Evolutionary conservation across 768 basidiomycete species (phyloP).

Genomic region (Trichaptum fuscoviolaceum): DNA sequence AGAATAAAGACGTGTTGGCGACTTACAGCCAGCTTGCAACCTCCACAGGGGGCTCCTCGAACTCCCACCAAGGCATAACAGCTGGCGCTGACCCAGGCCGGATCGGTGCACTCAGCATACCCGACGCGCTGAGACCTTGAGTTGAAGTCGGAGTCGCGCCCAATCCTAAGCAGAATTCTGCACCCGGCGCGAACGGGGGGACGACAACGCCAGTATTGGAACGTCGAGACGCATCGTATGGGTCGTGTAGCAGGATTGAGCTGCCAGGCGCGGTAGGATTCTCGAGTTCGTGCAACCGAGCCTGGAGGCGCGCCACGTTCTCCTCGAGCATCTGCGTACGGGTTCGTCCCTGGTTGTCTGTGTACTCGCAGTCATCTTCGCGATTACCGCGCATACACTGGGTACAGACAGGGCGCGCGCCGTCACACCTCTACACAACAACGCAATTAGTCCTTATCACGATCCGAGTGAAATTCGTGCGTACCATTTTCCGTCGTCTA

Average conservation of each 20-base stretch:
- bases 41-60: background rate
- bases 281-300: slow-evolving; percentile 37
- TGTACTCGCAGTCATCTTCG: slow-evolving; percentile 66
- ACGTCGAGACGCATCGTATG: slow-evolving; percentile 10
- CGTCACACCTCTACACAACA: slow-evolving; percentile 58
- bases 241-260: slow-evolving; percentile 21
- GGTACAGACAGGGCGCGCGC: slow-evolving; percentile 55
- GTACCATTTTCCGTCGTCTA: slow-evolving; percentile 45
- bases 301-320: slow-evolving; percentile 48
- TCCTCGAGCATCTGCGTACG: slow-evolving; percentile 58
- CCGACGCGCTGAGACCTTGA: slow-evolving; percentile 3
- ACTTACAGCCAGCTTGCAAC: background rate
- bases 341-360: slow-evolving; percentile 57
- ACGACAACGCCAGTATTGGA: background rate
- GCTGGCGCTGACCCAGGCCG: slow-evolving; percentile 8
- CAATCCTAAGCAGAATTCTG: background rate
- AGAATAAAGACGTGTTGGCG: background rate
- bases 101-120: slow-evolving; percentile 12
- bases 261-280: slow-evolving; percentile 14
- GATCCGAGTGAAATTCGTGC: background rate
- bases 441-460: background rate
- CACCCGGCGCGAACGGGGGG: background rate
- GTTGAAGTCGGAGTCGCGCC: slow-evolving; percentile 8
- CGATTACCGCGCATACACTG: slow-evolving; percentile 57
- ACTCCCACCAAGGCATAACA: slow-evolving; percentile 13